A percentile compares a stretch with the other conserved stretches of the same genome.
Evolutionary conservation across 768 basidiomycete genomes (phyloP).

Genomic region (Boletus rufocinnamomeus): DNA sequence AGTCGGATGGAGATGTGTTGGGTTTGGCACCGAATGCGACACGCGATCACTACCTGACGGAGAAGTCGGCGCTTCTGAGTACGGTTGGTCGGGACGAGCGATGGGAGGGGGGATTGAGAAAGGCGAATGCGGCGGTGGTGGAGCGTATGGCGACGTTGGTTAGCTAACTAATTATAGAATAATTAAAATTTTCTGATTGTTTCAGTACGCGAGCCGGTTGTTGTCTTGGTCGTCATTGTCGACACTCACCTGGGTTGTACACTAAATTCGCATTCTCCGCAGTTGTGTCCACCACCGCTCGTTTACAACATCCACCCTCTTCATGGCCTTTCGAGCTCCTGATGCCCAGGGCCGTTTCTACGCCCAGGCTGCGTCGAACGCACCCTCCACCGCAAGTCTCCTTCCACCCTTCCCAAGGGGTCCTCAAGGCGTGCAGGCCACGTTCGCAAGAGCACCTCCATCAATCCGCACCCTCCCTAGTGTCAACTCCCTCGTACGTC

Average conservation of each 20-base stretch:
- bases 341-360: conserved; percentile 46
- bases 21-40: conserved; percentile 34
- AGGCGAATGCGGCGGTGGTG: conserved; percentile 51
- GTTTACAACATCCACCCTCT: conserved; percentile 17
- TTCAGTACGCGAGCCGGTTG: background rate
- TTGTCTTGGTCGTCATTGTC: conserved; percentile 6
- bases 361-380: conserved; percentile 40
- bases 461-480: conserved; percentile 43
- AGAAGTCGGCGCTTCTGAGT: conserved; percentile 45
- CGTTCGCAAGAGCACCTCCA: conserved; percentile 42
- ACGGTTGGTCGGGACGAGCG: conserved; percentile 34
- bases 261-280: background rate
- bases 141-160: conserved; percentile 48
- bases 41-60: conserved; percentile 42
- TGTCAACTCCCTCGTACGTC: conserved; percentile 43
- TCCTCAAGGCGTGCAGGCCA: conserved; percentile 41
- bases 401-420: conserved; percentile 40
- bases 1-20: background rate
- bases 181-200: background rate
- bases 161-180: background rate
- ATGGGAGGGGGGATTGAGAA: conserved; percentile 36
- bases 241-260: background rate
- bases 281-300: conserved; percentile 11
- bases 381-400: conserved; percentile 56
- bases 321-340: conserved; percentile 31